Conservation (phyloP, 2,329 filamentous ascomycete genomes). For the Bipolaris victoriae region DNA sequence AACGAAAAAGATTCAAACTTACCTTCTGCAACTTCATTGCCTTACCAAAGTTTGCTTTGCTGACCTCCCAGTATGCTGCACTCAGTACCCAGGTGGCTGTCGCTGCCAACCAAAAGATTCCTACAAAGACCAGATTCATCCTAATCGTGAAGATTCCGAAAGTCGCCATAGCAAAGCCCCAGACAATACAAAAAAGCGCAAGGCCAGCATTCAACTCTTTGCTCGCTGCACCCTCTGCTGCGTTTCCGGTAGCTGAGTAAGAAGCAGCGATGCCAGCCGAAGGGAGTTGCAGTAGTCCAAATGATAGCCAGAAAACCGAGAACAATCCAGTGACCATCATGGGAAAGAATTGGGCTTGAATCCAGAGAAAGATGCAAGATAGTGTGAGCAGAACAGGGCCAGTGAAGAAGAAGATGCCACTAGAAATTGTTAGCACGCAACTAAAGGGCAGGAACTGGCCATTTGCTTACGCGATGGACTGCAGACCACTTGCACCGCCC, state of each 20-base stretch:
- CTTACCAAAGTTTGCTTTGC: slow-evolving; percentile 51
- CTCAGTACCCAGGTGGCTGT: slow-evolving; percentile 55
- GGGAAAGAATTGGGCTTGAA: slow-evolving; percentile 44
- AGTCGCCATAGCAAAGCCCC: slow-evolving; percentile 60
- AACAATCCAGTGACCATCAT: slow-evolving; percentile 63
- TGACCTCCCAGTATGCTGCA: slow-evolving; percentile 58
- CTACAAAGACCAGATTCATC: slow-evolving; percentile 59
- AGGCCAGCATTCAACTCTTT: slow-evolving; percentile 58
- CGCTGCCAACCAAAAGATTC: slow-evolving; percentile 58
- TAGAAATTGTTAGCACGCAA: slow-evolving; percentile 2
- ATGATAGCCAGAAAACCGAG: slow-evolving; percentile 58
- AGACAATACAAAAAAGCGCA: slow-evolving; percentile 59
- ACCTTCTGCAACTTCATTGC: slow-evolving; percentile 57
- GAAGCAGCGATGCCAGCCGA: slow-evolving; percentile 55
- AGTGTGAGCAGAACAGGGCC: slow-evolving; percentile 58
- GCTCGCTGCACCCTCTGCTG: slow-evolving; percentile 53
- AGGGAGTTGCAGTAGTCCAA: slow-evolving; percentile 59
- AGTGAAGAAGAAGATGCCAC: slow-evolving; percentile 52
- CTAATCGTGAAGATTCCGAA: slow-evolving; percentile 60
- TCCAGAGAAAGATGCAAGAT: slow-evolving; percentile 60
- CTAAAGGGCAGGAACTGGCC: neutral
- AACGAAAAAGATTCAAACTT: slow-evolving; percentile 8
- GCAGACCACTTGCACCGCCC: slow-evolving; percentile 47
- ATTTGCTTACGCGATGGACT: slow-evolving; percentile 40
- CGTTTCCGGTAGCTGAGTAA: slow-evolving; percentile 51